Evolutionary conservation across 257 asterid genomes (phyloP).

Genomic region (Galeopsis tetrahit): DNA sequence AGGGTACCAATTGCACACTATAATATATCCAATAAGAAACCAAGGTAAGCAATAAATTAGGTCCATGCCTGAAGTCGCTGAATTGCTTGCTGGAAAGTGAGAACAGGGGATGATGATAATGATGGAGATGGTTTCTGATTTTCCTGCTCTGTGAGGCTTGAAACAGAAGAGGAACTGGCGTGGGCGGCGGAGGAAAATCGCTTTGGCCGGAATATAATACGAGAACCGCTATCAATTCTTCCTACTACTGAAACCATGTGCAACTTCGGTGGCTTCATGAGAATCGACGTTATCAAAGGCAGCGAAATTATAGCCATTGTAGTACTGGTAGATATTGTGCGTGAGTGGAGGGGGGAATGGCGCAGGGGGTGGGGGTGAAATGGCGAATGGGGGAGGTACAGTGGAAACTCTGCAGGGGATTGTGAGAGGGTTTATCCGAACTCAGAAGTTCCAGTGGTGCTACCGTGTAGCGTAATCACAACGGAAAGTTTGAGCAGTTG

Average conservation of each 20-base stretch:
- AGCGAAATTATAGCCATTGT: constrained; percentile 70
- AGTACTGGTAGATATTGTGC: background rate
- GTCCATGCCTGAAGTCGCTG: constrained; percentile 83
- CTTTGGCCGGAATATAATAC: constrained; percentile 38
- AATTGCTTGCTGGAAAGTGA: constrained; percentile 92
- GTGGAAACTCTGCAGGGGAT: background rate
- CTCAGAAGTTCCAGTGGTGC: background rate
- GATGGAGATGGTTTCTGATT: constrained; percentile 30
- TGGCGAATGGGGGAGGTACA: too few species aligned
- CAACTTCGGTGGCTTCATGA: constrained; percentile 48
- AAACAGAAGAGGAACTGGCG: constrained; percentile 37
- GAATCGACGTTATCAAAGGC: constrained; percentile 67
- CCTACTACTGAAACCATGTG: constrained; percentile 41
- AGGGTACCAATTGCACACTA: background rate
- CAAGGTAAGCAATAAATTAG: background rate
- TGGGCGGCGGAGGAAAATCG: constrained; percentile 38
- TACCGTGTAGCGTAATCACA: background rate
- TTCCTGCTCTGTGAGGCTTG: constrained; percentile 39
- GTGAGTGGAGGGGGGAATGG: constrained; percentile 16
- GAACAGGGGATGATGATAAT: constrained; percentile 45
- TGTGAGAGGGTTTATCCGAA: constrained; percentile 31
- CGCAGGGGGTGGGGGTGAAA: background rate
- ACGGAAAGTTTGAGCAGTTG: background rate
- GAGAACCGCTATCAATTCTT: constrained; percentile 33
- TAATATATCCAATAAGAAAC: background rate